A percentile compares a stretch with the other conserved stretches of the same genome.
Evolutionary conservation across 2,329 filamentous ascomycete genomes (phyloP).

Genomic region (Hypoxylon sp.): DNA sequence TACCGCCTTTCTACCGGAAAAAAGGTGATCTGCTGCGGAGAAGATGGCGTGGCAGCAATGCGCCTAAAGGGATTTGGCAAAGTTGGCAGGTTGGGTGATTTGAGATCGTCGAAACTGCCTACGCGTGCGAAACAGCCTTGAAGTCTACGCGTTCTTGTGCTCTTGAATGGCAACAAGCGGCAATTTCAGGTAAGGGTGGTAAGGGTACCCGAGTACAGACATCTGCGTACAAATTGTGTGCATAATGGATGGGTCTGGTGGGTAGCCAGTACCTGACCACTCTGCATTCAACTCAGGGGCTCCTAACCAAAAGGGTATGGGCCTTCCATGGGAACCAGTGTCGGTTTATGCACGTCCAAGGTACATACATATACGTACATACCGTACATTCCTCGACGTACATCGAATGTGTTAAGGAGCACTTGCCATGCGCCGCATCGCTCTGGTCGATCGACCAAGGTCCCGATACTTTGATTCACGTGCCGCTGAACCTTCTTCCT

Average conservation of each 20-base stretch:
- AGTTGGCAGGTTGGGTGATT: constrained; percentile 25
- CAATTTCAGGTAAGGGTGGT: constrained; percentile 24
- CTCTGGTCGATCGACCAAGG: constrained; percentile 26
- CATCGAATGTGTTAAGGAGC: constrained; percentile 21
- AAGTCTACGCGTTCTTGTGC: constrained; percentile 33
- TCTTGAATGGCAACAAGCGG: constrained; percentile 33
- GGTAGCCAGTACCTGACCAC: constrained; percentile 27
- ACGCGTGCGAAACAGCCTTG: constrained; percentile 29
- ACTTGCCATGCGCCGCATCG: constrained; percentile 14
- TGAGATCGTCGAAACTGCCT: constrained; percentile 33
- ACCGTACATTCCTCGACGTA: constrained; percentile 3
- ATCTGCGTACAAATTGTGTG: constrained; percentile 31
- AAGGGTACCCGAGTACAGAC: constrained; percentile 21
- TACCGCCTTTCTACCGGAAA: constrained; percentile 5
- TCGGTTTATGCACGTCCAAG: constrained; percentile 26
- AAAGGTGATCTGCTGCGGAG: constrained; percentile 10
- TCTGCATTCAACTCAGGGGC: constrained; percentile 34
- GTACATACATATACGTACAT: neutral
- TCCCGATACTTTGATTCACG: constrained; percentile 16
- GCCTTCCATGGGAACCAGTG: constrained; percentile 11
- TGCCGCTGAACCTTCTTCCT: neutral
- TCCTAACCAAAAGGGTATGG: constrained; percentile 28
- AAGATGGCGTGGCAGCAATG: constrained; percentile 5
- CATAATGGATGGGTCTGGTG: constrained; percentile 31
- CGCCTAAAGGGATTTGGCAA: constrained; percentile 5